phyloP scores from a whole-genome alignment of 495 filamentous ascomycete genomes.

The Letharia lupina region DNA sequence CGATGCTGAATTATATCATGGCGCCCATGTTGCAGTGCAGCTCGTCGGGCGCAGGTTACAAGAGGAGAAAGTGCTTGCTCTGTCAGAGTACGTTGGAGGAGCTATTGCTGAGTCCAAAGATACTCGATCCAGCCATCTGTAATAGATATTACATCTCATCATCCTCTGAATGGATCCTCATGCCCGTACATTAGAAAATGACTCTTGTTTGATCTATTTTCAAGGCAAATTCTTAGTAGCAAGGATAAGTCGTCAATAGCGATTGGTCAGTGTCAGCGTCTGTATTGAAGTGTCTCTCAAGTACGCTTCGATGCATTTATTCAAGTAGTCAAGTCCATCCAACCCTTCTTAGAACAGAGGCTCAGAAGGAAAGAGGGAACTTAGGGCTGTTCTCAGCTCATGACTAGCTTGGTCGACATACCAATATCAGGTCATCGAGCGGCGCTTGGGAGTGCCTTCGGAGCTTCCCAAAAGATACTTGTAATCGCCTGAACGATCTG shows the following conservation, averaged over 20 bases:
- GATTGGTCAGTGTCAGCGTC: background rate
- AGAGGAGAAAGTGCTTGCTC: conserved; percentile 45
- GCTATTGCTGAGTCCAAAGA: conserved; percentile 3
- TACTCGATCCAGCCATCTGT: background rate
- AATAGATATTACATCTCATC: background rate
- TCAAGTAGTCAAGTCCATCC: background rate
- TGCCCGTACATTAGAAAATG: background rate
- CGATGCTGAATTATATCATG: conserved; percentile 45
- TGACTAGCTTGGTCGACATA: background rate
- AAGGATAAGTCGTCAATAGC: background rate
- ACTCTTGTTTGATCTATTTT: background rate
- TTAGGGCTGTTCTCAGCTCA: background rate
- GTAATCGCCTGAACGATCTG: background rate
- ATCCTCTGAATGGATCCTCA: background rate
- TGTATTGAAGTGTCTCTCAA: background rate
- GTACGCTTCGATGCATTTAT: background rate
- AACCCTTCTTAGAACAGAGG: background rate
- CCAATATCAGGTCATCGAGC: conserved; percentile 1
- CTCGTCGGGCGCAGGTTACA: conserved; percentile 42
- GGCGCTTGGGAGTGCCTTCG: background rate
- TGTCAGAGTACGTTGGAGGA: conserved; percentile 30
- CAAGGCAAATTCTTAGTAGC: background rate
- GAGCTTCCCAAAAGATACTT: background rate
- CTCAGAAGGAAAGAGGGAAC: background rate
- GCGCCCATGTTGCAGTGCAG: conserved; percentile 47